These are phyloP conservation scores for Aspergillus ochraceoroseus DNA, from an alignment of 2,329 filamentous ascomycete species.

Conservation along the genomic window DNA sequence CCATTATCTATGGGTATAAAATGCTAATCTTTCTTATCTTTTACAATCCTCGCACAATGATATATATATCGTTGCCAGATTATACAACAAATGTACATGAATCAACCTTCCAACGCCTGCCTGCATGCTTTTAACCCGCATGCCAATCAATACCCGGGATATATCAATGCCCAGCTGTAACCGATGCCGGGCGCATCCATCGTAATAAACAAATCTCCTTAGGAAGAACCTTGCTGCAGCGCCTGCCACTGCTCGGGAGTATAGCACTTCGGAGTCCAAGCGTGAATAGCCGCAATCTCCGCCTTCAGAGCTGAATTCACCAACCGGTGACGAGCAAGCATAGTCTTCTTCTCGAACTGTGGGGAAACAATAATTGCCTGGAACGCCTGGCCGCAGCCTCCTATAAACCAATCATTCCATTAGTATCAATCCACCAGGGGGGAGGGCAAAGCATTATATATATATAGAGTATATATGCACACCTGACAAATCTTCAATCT, in stretches of 20 bases:
- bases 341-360: conserved; percentile 65
- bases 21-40: conserved; percentile 3
- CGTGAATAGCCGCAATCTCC: conserved; percentile 87
- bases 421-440: too few species aligned
- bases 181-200: too few species aligned
- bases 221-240: conserved; percentile 45
- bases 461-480: conserved; percentile 28
- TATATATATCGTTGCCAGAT: conserved; percentile 7
- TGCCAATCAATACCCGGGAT: conserved; percentile 15
- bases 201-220: neutral
- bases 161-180: conserved; percentile 10
- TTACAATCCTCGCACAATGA: conserved; percentile 7
- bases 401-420: conserved; percentile 42
- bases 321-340: conserved; percentile 77
- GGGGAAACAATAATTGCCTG: conserved; percentile 66
- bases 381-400: conserved; percentile 67
- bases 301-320: conserved; percentile 78
- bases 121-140: conserved; percentile 14
- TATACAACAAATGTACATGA: conserved; percentile 15
- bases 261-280: conserved; percentile 91
- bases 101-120: conserved; percentile 19
- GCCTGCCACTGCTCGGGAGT: conserved; percentile 85
- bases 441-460: conserved; percentile 7
- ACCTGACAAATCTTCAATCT: conserved; percentile 92
- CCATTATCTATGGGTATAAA: neutral